These are phyloP conservation scores for Phytopythium aichiense DNA, from an alignment of 352 stramenopile species.

Conservation along the genomic window DNA sequence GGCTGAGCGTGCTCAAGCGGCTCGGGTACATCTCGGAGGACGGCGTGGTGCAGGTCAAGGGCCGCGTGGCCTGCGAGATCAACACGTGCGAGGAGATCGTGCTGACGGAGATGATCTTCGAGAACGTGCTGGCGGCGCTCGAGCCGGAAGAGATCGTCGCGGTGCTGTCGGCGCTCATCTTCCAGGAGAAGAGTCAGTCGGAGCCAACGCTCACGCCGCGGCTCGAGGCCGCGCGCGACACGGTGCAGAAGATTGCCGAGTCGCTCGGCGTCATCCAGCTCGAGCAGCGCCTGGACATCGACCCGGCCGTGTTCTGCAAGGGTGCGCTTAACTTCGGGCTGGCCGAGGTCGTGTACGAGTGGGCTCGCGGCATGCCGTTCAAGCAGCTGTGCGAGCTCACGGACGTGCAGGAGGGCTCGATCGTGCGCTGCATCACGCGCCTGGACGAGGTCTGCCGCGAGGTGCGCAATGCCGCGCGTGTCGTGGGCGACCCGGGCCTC, in stretches of 20 bases:
- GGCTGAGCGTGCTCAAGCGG: conserved; percentile 89
- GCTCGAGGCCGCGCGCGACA: conserved; percentile 73
- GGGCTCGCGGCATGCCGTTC: conserved; percentile 97
- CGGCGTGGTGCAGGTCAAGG: conserved; percentile 93
- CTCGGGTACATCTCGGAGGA: conserved; percentile 93
- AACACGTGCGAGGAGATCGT: conserved; percentile 98
- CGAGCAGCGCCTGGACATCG: conserved; percentile 82
- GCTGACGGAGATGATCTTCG: conserved; percentile 99
- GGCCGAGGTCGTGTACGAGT: conserved; percentile 97
- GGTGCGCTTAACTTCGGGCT: conserved; percentile 94
- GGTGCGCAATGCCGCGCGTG: conserved; percentile 93
- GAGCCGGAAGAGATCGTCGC: conserved; percentile 97
- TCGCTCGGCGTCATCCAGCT: conserved; percentile 80
- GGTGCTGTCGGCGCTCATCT: conserved; percentile 95
- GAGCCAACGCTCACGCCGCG: conserved; percentile 69
- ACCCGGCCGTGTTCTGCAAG: conserved; percentile 90
- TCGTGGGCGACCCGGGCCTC: conserved; percentile 94
- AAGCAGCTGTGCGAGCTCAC: conserved; percentile 95
- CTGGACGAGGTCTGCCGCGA: conserved; percentile 98
- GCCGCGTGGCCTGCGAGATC: conserved; percentile 96
- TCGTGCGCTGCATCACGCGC: conserved; percentile 96
- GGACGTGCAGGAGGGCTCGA: conserved; percentile 96
- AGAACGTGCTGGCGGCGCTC: conserved; percentile 96
- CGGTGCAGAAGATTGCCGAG: conserved; percentile 85
- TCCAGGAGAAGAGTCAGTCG: conserved; percentile 92